Evolutionary conservation across 2,329 filamentous ascomycete genomes (phyloP), one percentile per base, ranked within the genome.

Genomic region (Ceratocystis variospora): DNA sequence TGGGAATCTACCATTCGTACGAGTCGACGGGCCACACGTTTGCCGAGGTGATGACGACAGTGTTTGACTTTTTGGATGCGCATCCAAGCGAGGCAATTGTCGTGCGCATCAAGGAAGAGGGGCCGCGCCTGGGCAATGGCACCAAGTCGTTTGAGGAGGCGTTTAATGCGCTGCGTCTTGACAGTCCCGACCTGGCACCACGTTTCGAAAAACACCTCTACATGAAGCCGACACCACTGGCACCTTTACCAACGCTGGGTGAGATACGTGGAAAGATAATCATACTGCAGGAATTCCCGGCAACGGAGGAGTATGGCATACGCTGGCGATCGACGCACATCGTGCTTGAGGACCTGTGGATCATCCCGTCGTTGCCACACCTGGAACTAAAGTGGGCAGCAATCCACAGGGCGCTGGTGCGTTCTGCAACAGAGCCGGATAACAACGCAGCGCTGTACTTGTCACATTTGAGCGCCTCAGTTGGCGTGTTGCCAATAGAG

Each of bases 71-170:
- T 69, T 73, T 82, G 22, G 75, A 77, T 5, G 71, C 68, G 2
- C 72, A 80, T 69, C 79, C 80, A 0, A 74, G 74, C 12, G 78
- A 81, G 71, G 72, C 77, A n/a, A 72, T 81, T 66, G 68, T 82
- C 62, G 75, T 82, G 76, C 79, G 80, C 1, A 73, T 82, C 66
- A 81, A 81, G 72, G 75, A 80, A 62, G 80, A 81, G 68, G 77
- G 75, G 10, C 61, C 67, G 2, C 75, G 76, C 6, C 46, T 68
- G 15, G 65, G 66, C 44, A 68, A 71, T 64, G 74, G 76, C 71
- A 73, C 73, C 31, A 67, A 73, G 12, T 72, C 76, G n/a, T 82
- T 81, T 64, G 75, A 80, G 68, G 74, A 76, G 25, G 77, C 77
- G 63, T 78, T 81, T 70, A 74, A 77, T 69, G 70, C 72, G 65